Percentiles rank a stretch among this genome's conserved stretches.
Evolutionary conservation across 441 rosid genomes (phyloP).

Genomic region (Populus hybrid): DNA sequence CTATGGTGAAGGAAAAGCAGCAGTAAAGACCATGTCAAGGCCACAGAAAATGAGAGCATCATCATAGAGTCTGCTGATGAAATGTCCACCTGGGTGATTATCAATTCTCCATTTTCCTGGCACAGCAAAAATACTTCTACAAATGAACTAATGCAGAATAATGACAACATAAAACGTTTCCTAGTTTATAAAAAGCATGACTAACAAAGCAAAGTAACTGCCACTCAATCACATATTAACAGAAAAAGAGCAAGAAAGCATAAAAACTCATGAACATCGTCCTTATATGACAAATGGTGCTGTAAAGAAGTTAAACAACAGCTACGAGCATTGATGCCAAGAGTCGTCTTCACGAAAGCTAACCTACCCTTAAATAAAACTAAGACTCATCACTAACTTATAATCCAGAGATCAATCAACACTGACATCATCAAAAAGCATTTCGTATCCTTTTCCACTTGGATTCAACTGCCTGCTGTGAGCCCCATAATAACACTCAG

Average conservation of each 20-base stretch:
- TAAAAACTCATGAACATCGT: not conserved
- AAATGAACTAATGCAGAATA: not conserved
- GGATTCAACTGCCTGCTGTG: not conserved
- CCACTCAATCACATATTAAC: not conserved
- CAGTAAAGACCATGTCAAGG: slow-evolving; percentile 31
- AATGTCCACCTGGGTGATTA: slow-evolving; percentile 4
- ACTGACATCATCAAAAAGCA: not conserved
- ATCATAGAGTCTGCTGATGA: slow-evolving; percentile 32
- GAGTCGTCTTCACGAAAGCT: not conserved
- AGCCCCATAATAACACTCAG: not conserved
- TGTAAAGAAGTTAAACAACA: not conserved
- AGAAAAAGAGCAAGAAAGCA: not conserved
- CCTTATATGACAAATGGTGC: not conserved
- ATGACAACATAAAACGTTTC: not conserved
- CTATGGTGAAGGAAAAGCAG: slow-evolving; percentile 34
- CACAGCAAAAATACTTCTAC: not conserved
- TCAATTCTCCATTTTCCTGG: slow-evolving; percentile 27
- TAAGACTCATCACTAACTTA: not conserved
- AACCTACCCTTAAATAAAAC: not conserved
- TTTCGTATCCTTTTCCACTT: not conserved
- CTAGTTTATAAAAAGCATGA: not conserved
- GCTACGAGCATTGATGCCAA: not conserved
- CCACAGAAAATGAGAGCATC: slow-evolving; percentile 25
- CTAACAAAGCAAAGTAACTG: not conserved
- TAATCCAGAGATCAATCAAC: not conserved